These are phyloP conservation scores for Rhodotorula diobovata DNA, from an alignment of 768 basidiomycete species.

Conservation along the genomic window DNA sequence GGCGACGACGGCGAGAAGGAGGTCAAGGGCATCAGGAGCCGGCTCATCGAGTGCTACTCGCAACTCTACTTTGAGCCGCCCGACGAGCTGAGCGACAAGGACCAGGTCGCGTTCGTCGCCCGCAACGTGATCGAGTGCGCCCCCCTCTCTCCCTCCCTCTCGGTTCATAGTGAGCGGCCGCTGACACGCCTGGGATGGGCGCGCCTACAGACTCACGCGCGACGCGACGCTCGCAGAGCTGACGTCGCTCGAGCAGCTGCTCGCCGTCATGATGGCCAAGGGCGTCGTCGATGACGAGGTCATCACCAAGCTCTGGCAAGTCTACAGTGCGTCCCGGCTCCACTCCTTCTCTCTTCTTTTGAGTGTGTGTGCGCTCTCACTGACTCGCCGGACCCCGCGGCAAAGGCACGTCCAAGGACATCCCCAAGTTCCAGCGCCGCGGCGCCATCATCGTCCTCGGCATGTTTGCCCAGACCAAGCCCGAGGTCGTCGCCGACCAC, in stretches of 20 bases:
- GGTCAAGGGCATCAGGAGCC: slow-evolving; percentile 78
- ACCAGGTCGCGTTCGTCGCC: slow-evolving; percentile 82
- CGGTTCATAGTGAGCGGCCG: not conserved
- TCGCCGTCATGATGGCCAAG: slow-evolving; percentile 93
- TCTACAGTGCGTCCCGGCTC: slow-evolving; percentile 66
- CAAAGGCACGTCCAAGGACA: slow-evolving; percentile 64
- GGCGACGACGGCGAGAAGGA: slow-evolving; percentile 62
- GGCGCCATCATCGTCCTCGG: slow-evolving; percentile 95
- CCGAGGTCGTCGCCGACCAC: slow-evolving; percentile 70
- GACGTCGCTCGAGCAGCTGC: slow-evolving; percentile 92
- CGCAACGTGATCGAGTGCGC: slow-evolving; percentile 94
- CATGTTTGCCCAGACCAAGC: slow-evolving; percentile 84
- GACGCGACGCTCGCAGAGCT: slow-evolving; percentile 88
- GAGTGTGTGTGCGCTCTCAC: too few species aligned
- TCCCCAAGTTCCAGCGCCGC: slow-evolving; percentile 79
- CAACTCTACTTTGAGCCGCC: slow-evolving; percentile 81
- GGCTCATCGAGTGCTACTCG: slow-evolving; percentile 82
- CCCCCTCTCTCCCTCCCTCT: too few species aligned
- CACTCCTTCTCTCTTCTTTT: not conserved
- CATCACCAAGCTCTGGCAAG: slow-evolving; percentile 87
- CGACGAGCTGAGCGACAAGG: slow-evolving; percentile 63
- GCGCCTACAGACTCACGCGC: slow-evolving; percentile 85
- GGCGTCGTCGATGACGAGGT: slow-evolving; percentile 76
- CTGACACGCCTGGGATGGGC: too few species aligned
- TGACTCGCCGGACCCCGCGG: not conserved